Base-by-base conservation (phyloP, 2,329 filamentous ascomycete species). In the Rachicladosporium sp. region DNA sequence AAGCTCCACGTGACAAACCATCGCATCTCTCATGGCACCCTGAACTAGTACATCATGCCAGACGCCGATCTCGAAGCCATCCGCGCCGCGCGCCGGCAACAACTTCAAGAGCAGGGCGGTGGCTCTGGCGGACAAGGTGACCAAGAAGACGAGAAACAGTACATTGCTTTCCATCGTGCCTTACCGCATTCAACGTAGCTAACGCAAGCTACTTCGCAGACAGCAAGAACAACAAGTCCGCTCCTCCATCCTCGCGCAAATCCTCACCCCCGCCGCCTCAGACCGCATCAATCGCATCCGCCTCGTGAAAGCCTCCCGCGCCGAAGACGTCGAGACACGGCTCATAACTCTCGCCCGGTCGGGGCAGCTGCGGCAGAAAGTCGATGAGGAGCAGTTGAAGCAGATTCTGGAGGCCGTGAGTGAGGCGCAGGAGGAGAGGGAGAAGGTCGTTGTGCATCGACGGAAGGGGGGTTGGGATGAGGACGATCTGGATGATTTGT, bases 101-200 rank as follows among this genome's bases (percentile, higher is more conserved):
- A 98, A 68, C 80, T 96, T 50, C 91, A 93, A 64, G 74, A 87
- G 53, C 71, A 76, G 55, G 69, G 68, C 44, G 71, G 69, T 45
- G 65, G 65, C 43, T 60, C 66, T 36, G 64, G 64, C 42, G 63
- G 64, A 44, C 69, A 66, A 51, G 68, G 69, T 38, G 59, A 62
- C 38, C 64, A 62, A 36, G 62, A 67, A 42, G 65, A 83, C 46
- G 76, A 84, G 41, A 73, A 73, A 61, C 71, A 5, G 15, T 19
- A 19, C 15, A 19, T n/a, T n/a, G n/a, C n/a, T n/a, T n/a, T n/a
- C n/a, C n/a, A n/a, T n/a, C n/a, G n/a, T n/a, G n/a, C n/a, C n/a
- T n/a, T n/a, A n/a, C n/a, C n/a, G n/a, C n/a, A n/a, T n/a, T 98
- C 91, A 55, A 98, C 69, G 65, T 98, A 98, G 88, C 89, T 41